These are phyloP conservation scores for Kuraishia molischiana DNA, from an alignment of 805 yeast species.

Conservation along the genomic window DNA sequence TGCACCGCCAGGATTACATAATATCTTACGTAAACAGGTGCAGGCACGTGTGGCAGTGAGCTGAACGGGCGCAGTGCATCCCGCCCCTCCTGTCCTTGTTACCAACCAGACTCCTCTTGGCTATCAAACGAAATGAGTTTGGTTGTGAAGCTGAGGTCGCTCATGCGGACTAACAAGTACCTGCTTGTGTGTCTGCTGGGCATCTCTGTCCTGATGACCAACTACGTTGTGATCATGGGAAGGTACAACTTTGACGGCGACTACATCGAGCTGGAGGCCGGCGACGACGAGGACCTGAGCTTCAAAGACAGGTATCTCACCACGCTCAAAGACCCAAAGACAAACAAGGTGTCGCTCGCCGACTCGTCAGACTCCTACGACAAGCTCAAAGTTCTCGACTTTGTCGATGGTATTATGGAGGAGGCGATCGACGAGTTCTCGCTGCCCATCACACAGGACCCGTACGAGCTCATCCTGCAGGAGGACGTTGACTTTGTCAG, in stretches of 20 bases:
- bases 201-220: background rate
- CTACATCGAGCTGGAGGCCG: background rate
- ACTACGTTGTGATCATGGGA: background rate
- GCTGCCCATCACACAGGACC: background rate
- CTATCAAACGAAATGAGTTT: no score
- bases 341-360: background rate
- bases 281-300: background rate
- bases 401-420: background rate
- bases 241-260: background rate
- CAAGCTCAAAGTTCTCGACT: background rate
- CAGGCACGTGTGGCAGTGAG: no score
- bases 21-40: no score
- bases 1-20: no score
- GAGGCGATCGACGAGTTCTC: background rate
- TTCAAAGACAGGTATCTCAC: background rate
- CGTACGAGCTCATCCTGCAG: background rate
- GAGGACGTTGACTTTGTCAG: constrained; percentile 6
- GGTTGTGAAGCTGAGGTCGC: background rate
- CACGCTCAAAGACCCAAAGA: background rate
- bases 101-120: no score
- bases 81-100: no score
- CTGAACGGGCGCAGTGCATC: no score
- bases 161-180: background rate
- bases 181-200: background rate
- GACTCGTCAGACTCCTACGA: background rate